Percentiles rank a stretch among this genome's conserved stretches.
Conservation (phyloP, 2,329 filamentous ascomycete genomes). For the Aspergillus unguis region DNA sequence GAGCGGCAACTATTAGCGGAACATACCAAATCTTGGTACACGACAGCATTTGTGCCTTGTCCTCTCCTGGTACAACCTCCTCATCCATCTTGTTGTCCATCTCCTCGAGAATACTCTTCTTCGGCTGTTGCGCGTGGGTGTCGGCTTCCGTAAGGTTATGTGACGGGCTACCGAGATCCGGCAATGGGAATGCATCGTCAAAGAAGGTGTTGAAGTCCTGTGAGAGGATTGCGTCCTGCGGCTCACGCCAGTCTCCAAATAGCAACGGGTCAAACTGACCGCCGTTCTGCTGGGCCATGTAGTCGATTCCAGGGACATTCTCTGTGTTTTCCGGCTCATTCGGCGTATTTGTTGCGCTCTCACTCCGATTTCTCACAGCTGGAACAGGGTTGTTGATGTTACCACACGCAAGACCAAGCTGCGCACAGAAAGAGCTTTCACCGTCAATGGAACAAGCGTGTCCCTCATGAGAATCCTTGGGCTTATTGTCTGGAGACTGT, state of each 20-base stretch:
- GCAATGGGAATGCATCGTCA: constrained; percentile 72
- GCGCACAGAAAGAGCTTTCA: constrained; percentile 45
- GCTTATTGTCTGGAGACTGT: constrained; percentile 42
- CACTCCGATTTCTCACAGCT: constrained; percentile 33
- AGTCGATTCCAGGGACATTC: constrained; percentile 50
- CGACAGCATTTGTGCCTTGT: constrained; percentile 65
- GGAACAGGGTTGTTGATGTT: constrained; percentile 45
- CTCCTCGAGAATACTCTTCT: constrained; percentile 70
- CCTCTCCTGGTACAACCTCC: constrained; percentile 62
- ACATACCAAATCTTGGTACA: constrained; percentile 93
- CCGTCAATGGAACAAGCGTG: constrained; percentile 37
- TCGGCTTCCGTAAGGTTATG: constrained; percentile 52
- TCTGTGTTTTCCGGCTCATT: constrained; percentile 15
- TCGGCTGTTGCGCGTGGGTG: constrained; percentile 37
- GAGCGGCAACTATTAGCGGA: neutral
- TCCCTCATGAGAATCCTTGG: constrained; percentile 29
- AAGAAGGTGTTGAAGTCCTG: constrained; percentile 69
- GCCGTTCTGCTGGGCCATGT: constrained; percentile 74
- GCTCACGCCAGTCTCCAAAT: constrained; percentile 88
- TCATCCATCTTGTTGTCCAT: constrained; percentile 68
- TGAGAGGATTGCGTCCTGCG: constrained; percentile 75
- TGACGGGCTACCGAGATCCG: constrained; percentile 76
- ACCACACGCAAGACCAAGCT: constrained; percentile 46
- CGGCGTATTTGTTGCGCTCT: constrained; percentile 30
- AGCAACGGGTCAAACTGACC: constrained; percentile 87